phyloP scores from a whole-genome alignment of 768 basidiomycete species.

The Lyophyllum decastes region DNA sequence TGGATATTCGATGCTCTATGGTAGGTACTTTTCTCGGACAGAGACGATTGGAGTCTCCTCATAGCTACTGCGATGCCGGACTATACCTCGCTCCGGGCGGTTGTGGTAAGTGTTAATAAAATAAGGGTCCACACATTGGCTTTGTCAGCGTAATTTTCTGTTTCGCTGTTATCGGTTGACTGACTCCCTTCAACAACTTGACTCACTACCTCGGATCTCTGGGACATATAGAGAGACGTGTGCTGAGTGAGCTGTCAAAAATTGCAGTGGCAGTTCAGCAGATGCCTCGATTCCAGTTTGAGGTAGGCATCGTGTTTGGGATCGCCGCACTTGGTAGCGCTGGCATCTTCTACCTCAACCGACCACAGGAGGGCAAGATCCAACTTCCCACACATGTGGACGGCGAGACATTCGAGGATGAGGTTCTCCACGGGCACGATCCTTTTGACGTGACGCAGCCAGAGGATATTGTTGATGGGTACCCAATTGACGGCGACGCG shows the following conservation, averaged over 20 bases:
- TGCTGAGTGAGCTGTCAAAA: neutral
- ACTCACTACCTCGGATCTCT: neutral
- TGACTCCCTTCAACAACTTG: neutral
- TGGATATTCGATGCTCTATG: too few species aligned
- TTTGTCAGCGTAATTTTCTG: neutral
- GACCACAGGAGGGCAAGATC: conserved; percentile 50
- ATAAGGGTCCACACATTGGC: neutral
- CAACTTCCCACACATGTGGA: conserved; percentile 41
- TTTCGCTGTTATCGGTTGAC: neutral
- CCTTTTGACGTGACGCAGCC: conserved; percentile 74
- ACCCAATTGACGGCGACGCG: conserved; percentile 56
- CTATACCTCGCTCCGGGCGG: too few species aligned
- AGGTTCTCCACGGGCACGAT: conserved; percentile 37
- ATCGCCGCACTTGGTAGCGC: conserved; percentile 46
- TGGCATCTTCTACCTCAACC: conserved; percentile 39
- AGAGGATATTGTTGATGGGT: conserved; percentile 69
- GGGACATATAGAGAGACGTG: neutral
- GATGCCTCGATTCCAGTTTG: conserved; percentile 66
- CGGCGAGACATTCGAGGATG: conserved; percentile 1
- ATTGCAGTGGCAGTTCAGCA: neutral
- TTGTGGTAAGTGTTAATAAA: neutral
- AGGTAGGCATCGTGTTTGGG: conserved; percentile 49
- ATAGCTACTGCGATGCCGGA: too few species aligned
- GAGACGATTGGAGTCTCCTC: too few species aligned
- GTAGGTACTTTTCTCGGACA: too few species aligned